Conservation (phyloP, 2,329 filamentous ascomycete genomes). For the Dothistroma pini region DNA sequence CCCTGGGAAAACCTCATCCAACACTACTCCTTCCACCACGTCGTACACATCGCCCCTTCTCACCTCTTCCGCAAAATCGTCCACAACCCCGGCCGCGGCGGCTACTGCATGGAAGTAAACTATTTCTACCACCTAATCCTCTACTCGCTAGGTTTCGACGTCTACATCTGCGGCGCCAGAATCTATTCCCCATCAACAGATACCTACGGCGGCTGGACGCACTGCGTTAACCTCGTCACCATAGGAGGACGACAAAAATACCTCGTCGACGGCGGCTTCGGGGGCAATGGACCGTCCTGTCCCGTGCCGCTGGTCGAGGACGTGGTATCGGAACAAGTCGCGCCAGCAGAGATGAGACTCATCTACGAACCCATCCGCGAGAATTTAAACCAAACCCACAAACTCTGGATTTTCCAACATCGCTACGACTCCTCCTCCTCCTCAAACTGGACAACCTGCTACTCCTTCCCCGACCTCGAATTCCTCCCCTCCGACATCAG, state of each 20-base stretch:
- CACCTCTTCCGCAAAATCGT: slow-evolving; percentile 54
- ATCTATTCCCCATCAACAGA: slow-evolving; percentile 29
- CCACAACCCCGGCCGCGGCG: slow-evolving; percentile 45
- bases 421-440: slow-evolving; percentile 35
- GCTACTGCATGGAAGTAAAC: slow-evolving; percentile 60
- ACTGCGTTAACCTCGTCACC: slow-evolving; percentile 44
- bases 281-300: slow-evolving; percentile 33
- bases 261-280: slow-evolving; percentile 43
- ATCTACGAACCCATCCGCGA: slow-evolving; percentile 18
- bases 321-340: slow-evolving; percentile 14
- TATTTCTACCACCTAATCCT: slow-evolving; percentile 51
- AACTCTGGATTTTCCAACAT: slow-evolving; percentile 44
- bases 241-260: slow-evolving; percentile 24
- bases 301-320: slow-evolving; percentile 38
- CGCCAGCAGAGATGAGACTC: slow-evolving; percentile 22
- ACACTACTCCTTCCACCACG: slow-evolving; percentile 50
- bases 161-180: slow-evolving; percentile 40
- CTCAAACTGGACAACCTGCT: slow-evolving; percentile 56
- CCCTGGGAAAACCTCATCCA: slow-evolving; percentile 49
- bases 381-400: slow-evolving; percentile 28
- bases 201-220: slow-evolving; percentile 34
- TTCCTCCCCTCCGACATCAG: slow-evolving; percentile 59
- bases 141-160: slow-evolving; percentile 48
- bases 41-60: slow-evolving; percentile 48
- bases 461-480: slow-evolving; percentile 63